Evolutionary conservation across 2,329 filamentous ascomycete genomes (phyloP).

Genomic region (Pseudocercospora macadamiae): DNA sequence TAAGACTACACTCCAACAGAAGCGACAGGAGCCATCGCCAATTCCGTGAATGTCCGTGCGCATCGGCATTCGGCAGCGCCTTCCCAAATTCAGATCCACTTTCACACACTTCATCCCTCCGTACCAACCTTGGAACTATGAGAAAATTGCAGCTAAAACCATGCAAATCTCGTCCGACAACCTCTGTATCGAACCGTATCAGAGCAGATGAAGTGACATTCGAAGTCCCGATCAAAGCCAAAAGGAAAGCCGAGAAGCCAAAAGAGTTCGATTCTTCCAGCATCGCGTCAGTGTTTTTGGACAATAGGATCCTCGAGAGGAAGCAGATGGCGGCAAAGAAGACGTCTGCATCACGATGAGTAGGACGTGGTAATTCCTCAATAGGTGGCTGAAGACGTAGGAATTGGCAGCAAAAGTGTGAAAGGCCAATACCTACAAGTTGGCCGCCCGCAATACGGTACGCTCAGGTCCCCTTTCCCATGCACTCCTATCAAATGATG

Average conservation of each 20-base stretch:
- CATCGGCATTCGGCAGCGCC: no score
- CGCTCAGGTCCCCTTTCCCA: no score
- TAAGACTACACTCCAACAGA: neutral
- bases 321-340: constrained; percentile 2
- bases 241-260: constrained; percentile 7
- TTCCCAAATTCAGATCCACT: no score
- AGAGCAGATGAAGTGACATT: constrained; percentile 5
- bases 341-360: neutral
- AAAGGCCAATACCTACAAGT: no score
- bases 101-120: no score
- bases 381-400: neutral
- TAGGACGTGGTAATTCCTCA: no score
- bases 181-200: neutral
- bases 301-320: constrained; percentile 10
- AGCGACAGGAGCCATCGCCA: no score
- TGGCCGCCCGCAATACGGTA: no score
- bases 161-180: neutral
- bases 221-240: constrained; percentile 8
- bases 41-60: no score
- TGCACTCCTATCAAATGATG: constrained; percentile 9
- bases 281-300: constrained; percentile 11
- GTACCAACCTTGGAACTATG: no score
- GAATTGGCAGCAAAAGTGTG: neutral
- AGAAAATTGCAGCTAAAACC: neutral
- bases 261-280: constrained; percentile 17